These are phyloP conservation scores for Apiospora kogelbergensis DNA, from an alignment of 2,329 filamentous ascomycete genomes.

Conservation along the genomic window DNA sequence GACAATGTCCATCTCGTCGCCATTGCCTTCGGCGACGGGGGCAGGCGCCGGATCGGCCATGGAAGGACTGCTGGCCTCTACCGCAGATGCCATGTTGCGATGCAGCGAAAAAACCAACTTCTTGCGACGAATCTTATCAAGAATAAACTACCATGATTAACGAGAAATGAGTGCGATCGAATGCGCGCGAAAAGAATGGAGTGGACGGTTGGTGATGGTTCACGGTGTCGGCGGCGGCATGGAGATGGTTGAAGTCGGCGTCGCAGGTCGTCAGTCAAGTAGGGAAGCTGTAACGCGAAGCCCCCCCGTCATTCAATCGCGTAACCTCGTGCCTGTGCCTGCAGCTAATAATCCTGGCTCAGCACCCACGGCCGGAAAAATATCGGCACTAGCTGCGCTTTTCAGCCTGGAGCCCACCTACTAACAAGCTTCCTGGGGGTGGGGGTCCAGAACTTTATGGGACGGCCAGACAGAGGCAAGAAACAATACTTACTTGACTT, in stretches of 20 bases:
- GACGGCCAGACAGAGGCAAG: no score
- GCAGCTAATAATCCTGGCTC: background rate
- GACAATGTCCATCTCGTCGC: slow-evolving; percentile 6
- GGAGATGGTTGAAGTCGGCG: background rate
- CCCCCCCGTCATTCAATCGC: slow-evolving; percentile 7
- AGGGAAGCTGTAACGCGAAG: slow-evolving; percentile 5
- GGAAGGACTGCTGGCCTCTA: background rate
- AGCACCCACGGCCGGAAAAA: background rate
- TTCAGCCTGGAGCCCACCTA: no score
- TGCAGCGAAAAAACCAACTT: background rate
- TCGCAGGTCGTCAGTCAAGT: background rate
- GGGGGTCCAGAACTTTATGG: background rate
- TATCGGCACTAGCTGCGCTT: background rate
- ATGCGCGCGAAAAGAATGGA: background rate
- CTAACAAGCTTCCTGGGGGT: background rate
- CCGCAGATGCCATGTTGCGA: background rate
- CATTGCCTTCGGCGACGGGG: background rate
- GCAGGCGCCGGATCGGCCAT: background rate
- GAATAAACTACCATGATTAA: background rate
- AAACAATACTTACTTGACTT: no score
- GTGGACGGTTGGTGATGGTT: background rate
- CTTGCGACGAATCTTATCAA: background rate
- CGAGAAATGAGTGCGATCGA: background rate
- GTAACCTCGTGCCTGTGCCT: background rate
- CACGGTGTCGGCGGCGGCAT: background rate